Percentiles rank a stretch among this genome's conserved stretches.
These are phyloP conservation scores for Boletus reticulatus DNA, from an alignment of 768 basidiomycete genomes.

Conservation along the genomic window DNA sequence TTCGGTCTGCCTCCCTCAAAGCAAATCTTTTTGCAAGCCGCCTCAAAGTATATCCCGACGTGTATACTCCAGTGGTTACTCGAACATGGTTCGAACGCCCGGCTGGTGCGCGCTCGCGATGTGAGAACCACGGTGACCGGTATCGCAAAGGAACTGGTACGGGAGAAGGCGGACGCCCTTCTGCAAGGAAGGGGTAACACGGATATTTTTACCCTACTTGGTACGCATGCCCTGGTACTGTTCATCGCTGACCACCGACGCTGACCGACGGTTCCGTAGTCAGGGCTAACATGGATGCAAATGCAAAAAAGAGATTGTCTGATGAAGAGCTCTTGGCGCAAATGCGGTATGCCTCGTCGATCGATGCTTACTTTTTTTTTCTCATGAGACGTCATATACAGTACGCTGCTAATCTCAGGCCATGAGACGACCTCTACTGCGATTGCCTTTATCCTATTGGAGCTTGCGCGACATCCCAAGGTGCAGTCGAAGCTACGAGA, in stretches of 20 bases:
- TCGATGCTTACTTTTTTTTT: not conserved
- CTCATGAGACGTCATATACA: constrained; percentile 4
- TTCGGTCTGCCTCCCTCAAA: constrained; percentile 7
- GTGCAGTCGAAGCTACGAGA: constrained; percentile 57
- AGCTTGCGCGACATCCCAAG: constrained; percentile 54
- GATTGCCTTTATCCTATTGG: constrained; percentile 56
- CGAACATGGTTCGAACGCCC: not conserved
- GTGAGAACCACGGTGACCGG: not conserved
- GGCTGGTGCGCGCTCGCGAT: constrained; percentile 1
- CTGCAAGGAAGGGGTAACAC: constrained; percentile 7
- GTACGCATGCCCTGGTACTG: constrained; percentile 22
- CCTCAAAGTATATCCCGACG: constrained; percentile 5
- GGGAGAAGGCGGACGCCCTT: constrained; percentile 5
- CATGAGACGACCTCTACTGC: constrained; percentile 62
- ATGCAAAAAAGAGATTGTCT: constrained; percentile 13
- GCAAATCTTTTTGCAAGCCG: constrained; percentile 6
- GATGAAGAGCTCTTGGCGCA: constrained; percentile 13
- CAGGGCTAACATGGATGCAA: constrained; percentile 23
- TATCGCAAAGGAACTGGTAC: not conserved
- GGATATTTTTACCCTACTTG: constrained; percentile 33
- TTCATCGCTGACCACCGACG: not conserved
- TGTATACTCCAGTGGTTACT: not conserved
- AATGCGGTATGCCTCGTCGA: constrained; percentile 11
- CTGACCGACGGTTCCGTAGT: constrained; percentile 3
- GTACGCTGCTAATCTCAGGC: constrained; percentile 44